phyloP scores from a whole-genome alignment of 208 protist genomes.

The Leishmania aethiopica region DNA sequence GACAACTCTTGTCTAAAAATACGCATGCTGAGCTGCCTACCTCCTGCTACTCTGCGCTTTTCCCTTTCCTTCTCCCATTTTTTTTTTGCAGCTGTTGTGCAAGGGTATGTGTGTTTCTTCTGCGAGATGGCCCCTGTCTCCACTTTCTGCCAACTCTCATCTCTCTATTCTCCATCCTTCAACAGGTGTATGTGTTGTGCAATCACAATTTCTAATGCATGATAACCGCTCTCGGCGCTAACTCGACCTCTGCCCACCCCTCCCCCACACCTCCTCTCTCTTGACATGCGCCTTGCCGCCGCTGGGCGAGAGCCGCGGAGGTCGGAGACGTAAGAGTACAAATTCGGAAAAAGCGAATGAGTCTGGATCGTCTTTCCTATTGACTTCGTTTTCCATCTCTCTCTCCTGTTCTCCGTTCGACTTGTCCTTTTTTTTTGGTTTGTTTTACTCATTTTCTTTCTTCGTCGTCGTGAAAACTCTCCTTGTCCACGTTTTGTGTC shows the following conservation, averaged over 20 bases:
- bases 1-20: neutral
- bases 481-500: neutral
- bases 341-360: neutral
- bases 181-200: neutral
- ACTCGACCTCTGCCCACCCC: neutral
- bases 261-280: neutral
- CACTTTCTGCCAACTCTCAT: neutral
- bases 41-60: neutral
- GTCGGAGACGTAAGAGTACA: neutral
- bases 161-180: neutral
- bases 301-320: neutral
- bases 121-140: neutral
- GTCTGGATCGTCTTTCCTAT: neutral
- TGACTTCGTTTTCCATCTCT: neutral
- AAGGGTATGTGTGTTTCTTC: neutral
- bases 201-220: neutral
- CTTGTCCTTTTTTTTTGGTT: neutral
- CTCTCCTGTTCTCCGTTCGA: neutral
- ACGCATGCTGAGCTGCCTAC: neutral
- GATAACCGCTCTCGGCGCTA: neutral
- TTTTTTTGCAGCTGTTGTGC: neutral
- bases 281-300: neutral
- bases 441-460: neutral
- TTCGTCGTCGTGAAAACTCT: neutral
- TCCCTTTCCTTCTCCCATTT: neutral